Evolutionary conservation across 805 yeast genomes (phyloP).

Genomic region (Kodamaea neixiangensis): DNA sequence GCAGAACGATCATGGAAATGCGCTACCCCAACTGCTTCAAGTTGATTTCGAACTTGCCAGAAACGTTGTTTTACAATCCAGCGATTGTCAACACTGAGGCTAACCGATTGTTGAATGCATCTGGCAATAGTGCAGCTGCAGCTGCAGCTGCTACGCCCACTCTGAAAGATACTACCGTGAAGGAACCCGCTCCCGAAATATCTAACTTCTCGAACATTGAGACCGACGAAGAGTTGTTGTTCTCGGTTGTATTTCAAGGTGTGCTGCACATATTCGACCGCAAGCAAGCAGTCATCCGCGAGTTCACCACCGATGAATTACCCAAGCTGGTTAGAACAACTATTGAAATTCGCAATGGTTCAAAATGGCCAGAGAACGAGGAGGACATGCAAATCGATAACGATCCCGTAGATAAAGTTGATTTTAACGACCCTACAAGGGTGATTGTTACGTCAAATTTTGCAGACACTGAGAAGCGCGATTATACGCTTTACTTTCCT

Average conservation of each 20-base stretch:
- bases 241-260: constrained; percentile 38
- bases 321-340: constrained; percentile 22
- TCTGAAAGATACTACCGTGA: not conserved
- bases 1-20: constrained; percentile 30
- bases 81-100: constrained; percentile 33
- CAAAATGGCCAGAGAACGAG: constrained; percentile 40
- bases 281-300: constrained; percentile 8
- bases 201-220: constrained; percentile 17
- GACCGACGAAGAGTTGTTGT: constrained; percentile 39
- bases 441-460: constrained; percentile 46
- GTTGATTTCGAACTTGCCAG: constrained; percentile 37
- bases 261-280: constrained; percentile 24
- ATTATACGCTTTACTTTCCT: constrained; percentile 44
- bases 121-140: constrained; percentile 26
- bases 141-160: constrained; percentile 8
- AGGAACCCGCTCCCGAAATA: constrained; percentile 19
- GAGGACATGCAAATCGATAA: constrained; percentile 35
- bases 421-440: constrained; percentile 47
- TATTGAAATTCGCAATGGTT: constrained; percentile 45
- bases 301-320: not conserved
- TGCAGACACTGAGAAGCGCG: constrained; percentile 29
- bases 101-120: constrained; percentile 25
- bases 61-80: constrained; percentile 34
- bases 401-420: constrained; percentile 34
- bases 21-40: constrained; percentile 40